These are phyloP conservation scores for Picea mariana DNA, from an alignment of 83 land plant species.

Conservation along the genomic window DNA sequence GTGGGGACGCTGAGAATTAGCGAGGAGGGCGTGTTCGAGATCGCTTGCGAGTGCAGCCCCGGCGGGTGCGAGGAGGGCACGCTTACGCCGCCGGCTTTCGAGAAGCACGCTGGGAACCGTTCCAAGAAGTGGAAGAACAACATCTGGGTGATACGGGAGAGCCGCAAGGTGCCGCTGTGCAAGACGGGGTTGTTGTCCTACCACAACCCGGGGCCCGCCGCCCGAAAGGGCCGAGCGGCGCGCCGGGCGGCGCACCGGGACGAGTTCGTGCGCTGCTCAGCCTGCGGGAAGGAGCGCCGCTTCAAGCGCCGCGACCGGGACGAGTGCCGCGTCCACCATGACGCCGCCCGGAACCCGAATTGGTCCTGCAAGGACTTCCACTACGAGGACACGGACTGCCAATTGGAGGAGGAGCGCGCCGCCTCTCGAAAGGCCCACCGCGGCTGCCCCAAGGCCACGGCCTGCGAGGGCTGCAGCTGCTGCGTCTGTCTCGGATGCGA, in stretches of 20 bases:
- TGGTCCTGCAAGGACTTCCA: constrained; percentile 4
- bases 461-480: constrained; percentile 4
- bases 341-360: background rate
- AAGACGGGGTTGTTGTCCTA: background rate
- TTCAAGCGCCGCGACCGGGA: constrained; percentile 17
- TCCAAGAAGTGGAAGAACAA: constrained; percentile 17
- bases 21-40: constrained; percentile 7
- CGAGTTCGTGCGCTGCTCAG: constrained; percentile 2
- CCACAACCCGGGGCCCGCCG: background rate
- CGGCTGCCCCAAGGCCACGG: constrained; percentile 7
- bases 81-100: constrained; percentile 16
- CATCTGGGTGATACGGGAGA: constrained; percentile 1
- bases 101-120: constrained; percentile 14
- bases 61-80: constrained; percentile 14
- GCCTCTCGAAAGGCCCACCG: constrained; percentile 5
- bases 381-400: background rate
- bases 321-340: background rate
- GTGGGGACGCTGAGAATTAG: constrained; percentile 7
- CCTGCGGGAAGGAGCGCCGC: constrained; percentile 13
- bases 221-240: background rate
- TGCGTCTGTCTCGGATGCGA: constrained; percentile 11
- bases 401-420: constrained; percentile 13
- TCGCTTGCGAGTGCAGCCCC: background rate
- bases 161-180: constrained; percentile 7
- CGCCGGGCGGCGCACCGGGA: constrained; percentile 1